A percentile compares a stretch with the other conserved stretches of the same genome.
Evolutionary conservation across 1,284 basidiomycete genomes (phyloP).

Genomic region (Hemileia vastatrix): DNA sequence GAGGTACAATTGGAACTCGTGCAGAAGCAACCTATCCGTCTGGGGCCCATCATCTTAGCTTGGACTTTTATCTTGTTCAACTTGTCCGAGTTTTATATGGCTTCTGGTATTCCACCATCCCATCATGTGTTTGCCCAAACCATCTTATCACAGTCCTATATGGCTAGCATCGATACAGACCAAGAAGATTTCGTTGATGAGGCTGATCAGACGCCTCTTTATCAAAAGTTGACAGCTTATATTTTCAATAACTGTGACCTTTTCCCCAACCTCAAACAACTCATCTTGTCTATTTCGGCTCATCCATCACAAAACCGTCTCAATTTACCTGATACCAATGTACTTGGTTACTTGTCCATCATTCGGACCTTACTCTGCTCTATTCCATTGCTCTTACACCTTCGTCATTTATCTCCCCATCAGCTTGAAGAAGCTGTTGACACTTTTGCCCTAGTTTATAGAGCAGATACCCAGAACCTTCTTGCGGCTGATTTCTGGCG

Average conservation of each 20-base stretch:
- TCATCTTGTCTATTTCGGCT: conserved; percentile 7
- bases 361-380: conserved; percentile 15
- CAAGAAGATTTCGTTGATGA: conserved; percentile 11
- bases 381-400: conserved; percentile 14
- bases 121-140: conserved; percentile 17
- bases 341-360: conserved; percentile 18
- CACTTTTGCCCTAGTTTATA: conserved; percentile 14
- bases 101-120: conserved; percentile 7
- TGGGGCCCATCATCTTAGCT: conserved; percentile 14
- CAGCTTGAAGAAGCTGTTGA: conserved; percentile 20
- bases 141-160: conserved; percentile 2
- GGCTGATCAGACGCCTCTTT: conserved; percentile 15
- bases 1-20: conserved; percentile 19
- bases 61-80: conserved; percentile 21
- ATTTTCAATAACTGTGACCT: conserved; percentile 19
- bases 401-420: conserved; percentile 8
- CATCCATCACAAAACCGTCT: conserved; percentile 6
- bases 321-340: conserved; percentile 16
- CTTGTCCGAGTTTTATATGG: conserved; percentile 12
- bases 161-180: too few relatives aligned
- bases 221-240: conserved; percentile 16
- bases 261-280: conserved; percentile 10
- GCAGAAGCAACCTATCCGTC: conserved; percentile 6
- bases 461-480: conserved; percentile 13
- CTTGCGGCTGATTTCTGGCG: conserved; percentile 18